Conservation (phyloP, 495 filamentous ascomycete genomes). For the Aspergillus funiculosus region DNA sequence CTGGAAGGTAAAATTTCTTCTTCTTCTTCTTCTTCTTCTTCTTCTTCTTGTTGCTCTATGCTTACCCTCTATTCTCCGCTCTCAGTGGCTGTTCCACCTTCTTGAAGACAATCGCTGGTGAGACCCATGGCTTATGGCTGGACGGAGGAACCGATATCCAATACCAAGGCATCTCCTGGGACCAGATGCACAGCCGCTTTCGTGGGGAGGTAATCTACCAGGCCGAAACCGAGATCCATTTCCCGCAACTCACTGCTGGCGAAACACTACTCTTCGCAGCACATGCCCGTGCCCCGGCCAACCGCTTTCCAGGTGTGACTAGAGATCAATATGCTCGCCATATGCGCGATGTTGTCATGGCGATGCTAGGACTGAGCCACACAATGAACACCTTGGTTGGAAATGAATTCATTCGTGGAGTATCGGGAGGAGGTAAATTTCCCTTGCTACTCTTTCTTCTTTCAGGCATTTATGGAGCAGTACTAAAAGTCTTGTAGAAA, state of each 20-base stretch:
- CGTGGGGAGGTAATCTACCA: constrained; percentile 78
- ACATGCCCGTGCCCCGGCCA: constrained; percentile 56
- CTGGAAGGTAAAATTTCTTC: constrained; percentile 44
- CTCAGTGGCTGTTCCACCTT: constrained; percentile 68
- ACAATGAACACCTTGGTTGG: constrained; percentile 73
- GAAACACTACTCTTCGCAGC: constrained; percentile 78
- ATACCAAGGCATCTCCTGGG: constrained; percentile 57
- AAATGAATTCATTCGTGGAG: constrained; percentile 73
- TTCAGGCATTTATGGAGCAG: too few relatives aligned
- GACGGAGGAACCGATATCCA: constrained; percentile 62
- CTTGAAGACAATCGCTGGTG: constrained; percentile 72
- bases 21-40: background rate
- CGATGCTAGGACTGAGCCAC: constrained; percentile 70
- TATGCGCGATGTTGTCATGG: constrained; percentile 71
- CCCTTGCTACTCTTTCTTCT: too few relatives aligned
- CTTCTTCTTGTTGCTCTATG: background rate
- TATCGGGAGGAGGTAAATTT: constrained; percentile 75
- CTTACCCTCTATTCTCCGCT: background rate
- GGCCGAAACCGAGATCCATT: constrained; percentile 75
- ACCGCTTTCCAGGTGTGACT: constrained; percentile 54
- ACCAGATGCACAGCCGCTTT: constrained; percentile 58
- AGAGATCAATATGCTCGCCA: constrained; percentile 56
- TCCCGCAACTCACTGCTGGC: constrained; percentile 73
- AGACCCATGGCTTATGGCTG: constrained; percentile 66
- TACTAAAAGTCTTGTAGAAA: too few relatives aligned